phyloP scores from a whole-genome alignment of 805 yeast genomes.

The Lipomyces chichibuensis region DNA sequence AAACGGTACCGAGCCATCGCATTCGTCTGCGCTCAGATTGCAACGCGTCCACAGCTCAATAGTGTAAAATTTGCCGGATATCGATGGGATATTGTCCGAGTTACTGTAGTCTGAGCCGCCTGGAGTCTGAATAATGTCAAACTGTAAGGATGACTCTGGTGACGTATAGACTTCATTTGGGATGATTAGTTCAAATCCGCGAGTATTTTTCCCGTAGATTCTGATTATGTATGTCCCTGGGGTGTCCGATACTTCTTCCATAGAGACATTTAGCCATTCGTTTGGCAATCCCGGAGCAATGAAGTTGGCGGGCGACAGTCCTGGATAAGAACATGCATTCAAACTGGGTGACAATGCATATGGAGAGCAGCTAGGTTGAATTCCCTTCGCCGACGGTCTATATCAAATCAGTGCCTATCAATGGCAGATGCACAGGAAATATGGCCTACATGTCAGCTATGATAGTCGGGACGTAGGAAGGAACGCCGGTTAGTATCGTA shows the following conservation, averaged over 20 bases:
- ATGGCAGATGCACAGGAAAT: too few species aligned
- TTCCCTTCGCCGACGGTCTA: conserved; percentile 23
- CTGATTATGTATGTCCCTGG: conserved; percentile 10
- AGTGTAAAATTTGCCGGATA: not conserved
- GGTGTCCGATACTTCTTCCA: not conserved
- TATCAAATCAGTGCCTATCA: not conserved
- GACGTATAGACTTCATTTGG: conserved; percentile 10
- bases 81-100: not conserved
- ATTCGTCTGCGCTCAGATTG: conserved; percentile 9
- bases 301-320: conserved; percentile 12
- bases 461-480: conserved; percentile 11
- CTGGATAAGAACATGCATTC: conserved; percentile 23
- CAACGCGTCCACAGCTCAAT: conserved; percentile 29
- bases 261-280: conserved; percentile 10
- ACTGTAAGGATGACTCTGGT: not conserved
- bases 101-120: not conserved
- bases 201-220: conserved; percentile 9
- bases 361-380: conserved; percentile 6
- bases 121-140: not conserved
- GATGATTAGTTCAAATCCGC: conserved; percentile 17
- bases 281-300: conserved; percentile 16
- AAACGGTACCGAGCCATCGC: conserved; percentile 18
- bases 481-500: conserved; percentile 17
- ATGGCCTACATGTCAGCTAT: conserved; percentile 16
- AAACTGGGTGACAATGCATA: conserved; percentile 10